Percentiles rank a stretch among this genome's conserved stretches.
Conservation (phyloP, 371 early-diverging fungal genomes). For the Mucor mucedo region DNA sequence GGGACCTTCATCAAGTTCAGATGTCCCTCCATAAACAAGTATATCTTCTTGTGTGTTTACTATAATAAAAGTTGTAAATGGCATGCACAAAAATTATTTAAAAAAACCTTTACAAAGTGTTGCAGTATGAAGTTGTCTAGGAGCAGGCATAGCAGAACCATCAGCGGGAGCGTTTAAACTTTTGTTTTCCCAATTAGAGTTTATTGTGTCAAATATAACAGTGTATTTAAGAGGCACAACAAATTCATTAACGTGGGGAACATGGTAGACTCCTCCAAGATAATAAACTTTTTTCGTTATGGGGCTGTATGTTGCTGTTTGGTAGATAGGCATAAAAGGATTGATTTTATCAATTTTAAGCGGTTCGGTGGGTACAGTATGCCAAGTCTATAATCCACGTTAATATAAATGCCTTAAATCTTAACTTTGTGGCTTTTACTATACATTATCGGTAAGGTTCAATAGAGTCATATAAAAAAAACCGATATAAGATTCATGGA, state of each 20-base stretch:
- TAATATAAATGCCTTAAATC: not conserved
- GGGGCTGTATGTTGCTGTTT: not conserved
- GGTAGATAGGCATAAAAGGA: not conserved
- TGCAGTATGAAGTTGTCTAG: not conserved
- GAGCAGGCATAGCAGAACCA: not conserved
- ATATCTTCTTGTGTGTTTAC: not conserved
- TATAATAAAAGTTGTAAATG: not conserved
- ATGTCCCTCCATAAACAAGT: not conserved
- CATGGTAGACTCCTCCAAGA: not conserved
- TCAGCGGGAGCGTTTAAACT: not conserved
- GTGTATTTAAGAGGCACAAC: not conserved
- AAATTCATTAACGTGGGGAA: not conserved
- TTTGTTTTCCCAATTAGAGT: not conserved
- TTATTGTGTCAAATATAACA: not conserved
- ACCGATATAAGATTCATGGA: not conserved
- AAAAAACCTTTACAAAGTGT: not conserved
- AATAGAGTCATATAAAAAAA: slow-evolving; percentile 1
- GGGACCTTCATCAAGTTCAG: not conserved
- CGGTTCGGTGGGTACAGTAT: not conserved
- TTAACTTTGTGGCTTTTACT: not conserved
- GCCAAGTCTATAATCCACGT: not conserved
- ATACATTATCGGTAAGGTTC: not conserved
- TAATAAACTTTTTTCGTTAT: not conserved
- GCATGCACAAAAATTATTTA: not conserved
- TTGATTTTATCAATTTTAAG: not conserved